Percentiles rank a stretch among this genome's conserved stretches.
Conservation (phyloP, 768 basidiomycete species). For the Daedaleopsis nitida region DNA sequence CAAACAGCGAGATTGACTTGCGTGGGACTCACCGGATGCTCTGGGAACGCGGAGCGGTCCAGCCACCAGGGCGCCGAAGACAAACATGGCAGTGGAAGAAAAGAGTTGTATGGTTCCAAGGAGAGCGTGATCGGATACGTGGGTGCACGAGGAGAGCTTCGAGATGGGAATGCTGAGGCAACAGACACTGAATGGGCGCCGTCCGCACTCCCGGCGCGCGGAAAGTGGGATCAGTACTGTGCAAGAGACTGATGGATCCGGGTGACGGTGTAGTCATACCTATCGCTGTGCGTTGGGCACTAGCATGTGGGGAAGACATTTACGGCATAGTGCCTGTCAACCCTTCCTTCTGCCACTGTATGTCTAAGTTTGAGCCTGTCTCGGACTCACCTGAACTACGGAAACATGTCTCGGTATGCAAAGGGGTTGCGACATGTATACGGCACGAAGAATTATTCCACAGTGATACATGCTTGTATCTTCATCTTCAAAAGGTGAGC, state of each 20-base stretch:
- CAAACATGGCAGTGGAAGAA: not conserved
- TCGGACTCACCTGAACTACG: too few species aligned
- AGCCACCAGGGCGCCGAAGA: slow-evolving; percentile 1
- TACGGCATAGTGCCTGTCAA: too few species aligned
- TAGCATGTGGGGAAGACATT: too few species aligned
- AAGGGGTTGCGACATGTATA: too few species aligned
- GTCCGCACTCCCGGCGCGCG: not conserved
- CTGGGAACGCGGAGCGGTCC: not conserved
- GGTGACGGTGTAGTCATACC: too few species aligned
- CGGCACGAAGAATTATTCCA: too few species aligned
- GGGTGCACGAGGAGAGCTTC: not conserved
- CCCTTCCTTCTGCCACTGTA: too few species aligned
- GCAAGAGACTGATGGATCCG: not conserved
- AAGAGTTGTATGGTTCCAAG: not conserved
- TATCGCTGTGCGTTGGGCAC: too few species aligned
- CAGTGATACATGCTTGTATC: too few species aligned
- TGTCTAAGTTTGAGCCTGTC: too few species aligned
- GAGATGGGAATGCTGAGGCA: slow-evolving; percentile 1
- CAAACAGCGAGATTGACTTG: not conserved
- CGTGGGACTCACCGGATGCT: not conserved
- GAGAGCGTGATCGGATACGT: not conserved
- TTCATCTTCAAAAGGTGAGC: too few species aligned
- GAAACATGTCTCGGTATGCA: too few species aligned
- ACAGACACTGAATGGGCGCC: not conserved
- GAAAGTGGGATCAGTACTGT: not conserved